These are phyloP conservation scores for Galeopsis tetrahit DNA, from an alignment of 257 asterid genomes.

Conservation along the genomic window DNA sequence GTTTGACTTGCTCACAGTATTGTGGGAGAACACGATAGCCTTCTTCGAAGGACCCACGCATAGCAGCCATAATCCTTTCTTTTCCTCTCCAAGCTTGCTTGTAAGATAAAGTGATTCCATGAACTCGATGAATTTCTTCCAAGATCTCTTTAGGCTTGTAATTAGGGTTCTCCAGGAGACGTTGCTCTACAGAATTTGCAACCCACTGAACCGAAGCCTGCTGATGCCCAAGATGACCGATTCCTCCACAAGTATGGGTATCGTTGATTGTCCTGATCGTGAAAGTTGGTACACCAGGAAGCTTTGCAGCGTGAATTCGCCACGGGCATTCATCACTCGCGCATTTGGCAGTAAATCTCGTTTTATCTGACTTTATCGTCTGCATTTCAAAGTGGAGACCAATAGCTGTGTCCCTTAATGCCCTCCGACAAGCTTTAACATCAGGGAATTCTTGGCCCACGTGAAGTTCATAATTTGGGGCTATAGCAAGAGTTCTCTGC, in stretches of 20 bases:
- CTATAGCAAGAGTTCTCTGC: slow-evolving; percentile 61
- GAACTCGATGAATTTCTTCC: slow-evolving; percentile 84
- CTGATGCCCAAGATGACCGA: slow-evolving; percentile 88
- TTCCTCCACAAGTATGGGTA: slow-evolving; percentile 86
- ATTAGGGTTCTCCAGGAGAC: slow-evolving; percentile 80
- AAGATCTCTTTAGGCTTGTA: slow-evolving; percentile 94
- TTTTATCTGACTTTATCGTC: slow-evolving; percentile 89
- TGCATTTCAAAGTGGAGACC: slow-evolving; percentile 95
- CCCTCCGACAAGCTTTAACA: slow-evolving; percentile 90
- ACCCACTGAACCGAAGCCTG: slow-evolving; percentile 99
- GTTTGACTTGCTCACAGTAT: slow-evolving; percentile 87
- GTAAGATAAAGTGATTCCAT: slow-evolving; percentile 90
- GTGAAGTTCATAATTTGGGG: slow-evolving; percentile 71
- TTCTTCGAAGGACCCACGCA: slow-evolving; percentile 97
- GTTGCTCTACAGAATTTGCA: slow-evolving; percentile 90
- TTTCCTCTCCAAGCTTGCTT: slow-evolving; percentile 99
- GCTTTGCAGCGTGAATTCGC: slow-evolving; percentile 97
- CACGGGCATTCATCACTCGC: slow-evolving; percentile 91
- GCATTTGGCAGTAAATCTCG: slow-evolving; percentile 92
- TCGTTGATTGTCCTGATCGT: slow-evolving; percentile 86
- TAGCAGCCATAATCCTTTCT: slow-evolving; percentile 90
- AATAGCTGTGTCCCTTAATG: slow-evolving; percentile 89
- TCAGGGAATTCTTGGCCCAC: slow-evolving; percentile 98
- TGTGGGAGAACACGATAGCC: slow-evolving; percentile 90
- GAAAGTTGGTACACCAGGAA: slow-evolving; percentile 94